Evolutionary conservation across 352 stramenopile species (phyloP).

Genomic region (Aphanomyces invadans): DNA sequence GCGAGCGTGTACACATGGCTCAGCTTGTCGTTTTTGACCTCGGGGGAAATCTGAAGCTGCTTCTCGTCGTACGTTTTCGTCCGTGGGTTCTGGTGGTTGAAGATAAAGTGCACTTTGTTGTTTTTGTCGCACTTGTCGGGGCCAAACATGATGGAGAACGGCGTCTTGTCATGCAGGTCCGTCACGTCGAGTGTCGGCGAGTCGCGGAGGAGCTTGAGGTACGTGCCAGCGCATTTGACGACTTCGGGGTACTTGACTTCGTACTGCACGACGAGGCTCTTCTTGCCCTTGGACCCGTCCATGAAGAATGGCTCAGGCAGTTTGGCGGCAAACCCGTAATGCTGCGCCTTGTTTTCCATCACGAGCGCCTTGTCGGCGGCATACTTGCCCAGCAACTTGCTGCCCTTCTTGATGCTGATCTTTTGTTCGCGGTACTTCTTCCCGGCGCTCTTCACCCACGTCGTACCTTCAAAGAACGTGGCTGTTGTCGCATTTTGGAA

Average conservation of each 20-base stretch:
- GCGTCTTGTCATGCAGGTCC: slow-evolving; percentile 75
- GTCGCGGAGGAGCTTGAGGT: slow-evolving; percentile 89
- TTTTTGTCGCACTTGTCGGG: slow-evolving; percentile 90
- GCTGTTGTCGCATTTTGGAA: slow-evolving; percentile 19
- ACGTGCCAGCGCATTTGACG: slow-evolving; percentile 87
- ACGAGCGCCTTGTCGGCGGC: slow-evolving; percentile 57
- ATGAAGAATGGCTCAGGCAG: slow-evolving; percentile 54
- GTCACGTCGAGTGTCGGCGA: slow-evolving; percentile 41
- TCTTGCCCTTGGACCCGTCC: slow-evolving; percentile 53
- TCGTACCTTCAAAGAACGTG: slow-evolving; percentile 24
- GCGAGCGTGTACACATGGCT: slow-evolving; percentile 91
- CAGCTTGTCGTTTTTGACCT: slow-evolving; percentile 73
- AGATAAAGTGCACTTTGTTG: slow-evolving; percentile 94
- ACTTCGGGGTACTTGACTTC: slow-evolving; percentile 90
- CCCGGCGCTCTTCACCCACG: slow-evolving; percentile 74
- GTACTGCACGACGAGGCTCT: slow-evolving; percentile 91
- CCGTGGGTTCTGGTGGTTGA: slow-evolving; percentile 90
- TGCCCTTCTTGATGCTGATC: slow-evolving; percentile 58
- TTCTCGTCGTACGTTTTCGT: slow-evolving; percentile 92
- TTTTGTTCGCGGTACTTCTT: slow-evolving; percentile 76
- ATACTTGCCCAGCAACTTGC: slow-evolving; percentile 42
- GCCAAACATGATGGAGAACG: slow-evolving; percentile 95
- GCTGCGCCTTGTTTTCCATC: slow-evolving; percentile 55
- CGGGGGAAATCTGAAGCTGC: slow-evolving; percentile 75
- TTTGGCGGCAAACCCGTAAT: slow-evolving; percentile 75